These are phyloP conservation scores for Leucocoprinus leucothites DNA, from an alignment of 768 basidiomycete genomes.

Conservation along the genomic window DNA sequence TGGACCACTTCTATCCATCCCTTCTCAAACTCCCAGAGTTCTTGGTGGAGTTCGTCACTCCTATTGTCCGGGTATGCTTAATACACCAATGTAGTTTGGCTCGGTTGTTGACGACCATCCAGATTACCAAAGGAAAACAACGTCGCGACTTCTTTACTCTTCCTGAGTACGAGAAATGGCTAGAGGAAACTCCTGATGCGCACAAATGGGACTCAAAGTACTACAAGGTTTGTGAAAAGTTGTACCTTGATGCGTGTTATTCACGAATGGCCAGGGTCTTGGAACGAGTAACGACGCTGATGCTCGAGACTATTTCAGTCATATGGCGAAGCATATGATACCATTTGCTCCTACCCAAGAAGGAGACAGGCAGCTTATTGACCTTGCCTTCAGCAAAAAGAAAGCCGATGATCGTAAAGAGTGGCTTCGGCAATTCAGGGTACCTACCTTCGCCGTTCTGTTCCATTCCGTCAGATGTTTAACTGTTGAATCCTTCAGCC, in stretches of 20 bases:
- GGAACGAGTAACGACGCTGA: constrained; percentile 91
- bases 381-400: constrained; percentile 99
- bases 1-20: constrained; percentile 96
- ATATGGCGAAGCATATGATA: constrained; percentile 93
- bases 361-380: constrained; percentile 86
- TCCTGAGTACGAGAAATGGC: constrained; percentile 94
- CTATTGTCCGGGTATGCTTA: constrained; percentile 82
- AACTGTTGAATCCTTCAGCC: constrained; percentile 46
- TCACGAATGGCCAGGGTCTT: constrained; percentile 63
- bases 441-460: neutral
- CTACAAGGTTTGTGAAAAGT: constrained; percentile 71
- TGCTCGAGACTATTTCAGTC: constrained; percentile 88
- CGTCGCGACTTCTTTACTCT: constrained; percentile 92
- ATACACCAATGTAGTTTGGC: neutral
- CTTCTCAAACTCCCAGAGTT: constrained; percentile 88
- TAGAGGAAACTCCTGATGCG: constrained; percentile 69
- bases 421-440: constrained; percentile 93
- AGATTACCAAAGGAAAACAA: constrained; percentile 80
- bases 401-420: constrained; percentile 98
- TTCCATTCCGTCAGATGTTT: neutral
- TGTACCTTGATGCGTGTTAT: neutral
- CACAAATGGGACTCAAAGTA: constrained; percentile 92
- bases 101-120: neutral
- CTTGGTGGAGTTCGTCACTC: constrained; percentile 96
- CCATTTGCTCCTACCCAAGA: constrained; percentile 80